phyloP scores from a whole-genome alignment of 306 rosid genomes.

The Quercus variabilis region DNA sequence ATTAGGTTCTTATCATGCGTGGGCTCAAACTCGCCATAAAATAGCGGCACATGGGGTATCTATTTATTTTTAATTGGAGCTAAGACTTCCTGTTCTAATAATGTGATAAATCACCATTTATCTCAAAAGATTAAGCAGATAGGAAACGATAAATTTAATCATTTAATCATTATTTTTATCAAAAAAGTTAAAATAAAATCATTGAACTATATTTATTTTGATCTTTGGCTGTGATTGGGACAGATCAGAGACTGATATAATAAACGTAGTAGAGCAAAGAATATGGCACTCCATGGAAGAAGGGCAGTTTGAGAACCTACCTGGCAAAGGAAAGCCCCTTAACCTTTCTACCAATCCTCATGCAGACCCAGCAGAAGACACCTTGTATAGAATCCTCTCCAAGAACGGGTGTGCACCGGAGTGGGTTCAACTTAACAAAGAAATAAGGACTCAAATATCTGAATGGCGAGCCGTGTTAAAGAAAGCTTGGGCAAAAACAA shows the following conservation, averaged over 20 bases:
- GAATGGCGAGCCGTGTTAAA: slow-evolving; percentile 60
- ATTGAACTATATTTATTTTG: no score
- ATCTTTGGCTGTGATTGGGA: slow-evolving; percentile 3
- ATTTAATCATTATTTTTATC: no score
- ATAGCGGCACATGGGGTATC: no score
- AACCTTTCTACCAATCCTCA: slow-evolving; percentile 71
- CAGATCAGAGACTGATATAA: slow-evolving; percentile 87
- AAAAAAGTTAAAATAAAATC: no score
- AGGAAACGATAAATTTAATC: no score
- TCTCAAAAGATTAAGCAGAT: no score
- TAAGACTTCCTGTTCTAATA: no score
- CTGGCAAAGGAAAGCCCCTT: slow-evolving; percentile 91
- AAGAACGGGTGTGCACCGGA: slow-evolving; percentile 84
- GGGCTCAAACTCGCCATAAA: no score
- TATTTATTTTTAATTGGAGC: no score
- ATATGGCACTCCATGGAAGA: slow-evolving; percentile 98
- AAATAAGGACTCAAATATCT: slow-evolving; percentile 54
- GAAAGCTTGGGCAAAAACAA: slow-evolving; percentile 51
- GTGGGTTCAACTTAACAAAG: slow-evolving; percentile 94
- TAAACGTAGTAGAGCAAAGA: slow-evolving; percentile 85
- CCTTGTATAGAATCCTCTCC: slow-evolving; percentile 66
- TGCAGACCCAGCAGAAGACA: slow-evolving; percentile 91
- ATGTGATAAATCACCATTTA: no score
- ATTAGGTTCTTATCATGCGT: no score
- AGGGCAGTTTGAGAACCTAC: slow-evolving; percentile 82